These are phyloP conservation scores for Gossypium anomalum DNA, from an alignment of 345 rosid genomes.

Conservation along the genomic window DNA sequence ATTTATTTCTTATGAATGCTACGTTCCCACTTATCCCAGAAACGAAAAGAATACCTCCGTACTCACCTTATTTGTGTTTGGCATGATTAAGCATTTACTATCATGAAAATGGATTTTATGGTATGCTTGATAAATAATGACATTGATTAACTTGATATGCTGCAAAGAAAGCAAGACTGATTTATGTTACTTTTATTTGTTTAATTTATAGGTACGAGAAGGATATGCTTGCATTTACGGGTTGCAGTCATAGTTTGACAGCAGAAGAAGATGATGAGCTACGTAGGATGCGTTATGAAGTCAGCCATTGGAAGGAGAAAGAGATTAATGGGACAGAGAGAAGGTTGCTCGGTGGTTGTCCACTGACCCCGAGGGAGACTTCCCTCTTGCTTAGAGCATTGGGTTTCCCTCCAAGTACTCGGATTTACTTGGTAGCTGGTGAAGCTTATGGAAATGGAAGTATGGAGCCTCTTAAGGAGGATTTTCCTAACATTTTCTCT, in stretches of 20 bases:
- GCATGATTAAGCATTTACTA: not conserved
- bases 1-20: not conserved
- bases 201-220: conserved; percentile 67
- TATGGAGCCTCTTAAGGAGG: conserved; percentile 65
- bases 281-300: conserved; percentile 72
- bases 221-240: conserved; percentile 99
- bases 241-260: conserved; percentile 84
- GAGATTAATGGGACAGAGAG: conserved; percentile 63
- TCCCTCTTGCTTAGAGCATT: conserved; percentile 75
- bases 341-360: conserved; percentile 88
- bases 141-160: not conserved
- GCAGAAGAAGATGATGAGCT: conserved; percentile 81
- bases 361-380: conserved; percentile 91
- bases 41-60: not conserved
- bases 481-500: conserved; percentile 71
- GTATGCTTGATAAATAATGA: not conserved
- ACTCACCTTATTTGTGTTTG: not conserved
- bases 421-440: conserved; percentile 93
- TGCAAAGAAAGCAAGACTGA: not conserved
- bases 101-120: not conserved
- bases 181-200: not conserved
- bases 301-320: conserved; percentile 22
- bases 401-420: conserved; percentile 68
- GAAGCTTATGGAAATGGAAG: conserved; percentile 86
- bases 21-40: not conserved